Evolutionary conservation across 2,329 filamentous ascomycete genomes (phyloP).

Genomic region (Colletotrichum sojae): DNA sequence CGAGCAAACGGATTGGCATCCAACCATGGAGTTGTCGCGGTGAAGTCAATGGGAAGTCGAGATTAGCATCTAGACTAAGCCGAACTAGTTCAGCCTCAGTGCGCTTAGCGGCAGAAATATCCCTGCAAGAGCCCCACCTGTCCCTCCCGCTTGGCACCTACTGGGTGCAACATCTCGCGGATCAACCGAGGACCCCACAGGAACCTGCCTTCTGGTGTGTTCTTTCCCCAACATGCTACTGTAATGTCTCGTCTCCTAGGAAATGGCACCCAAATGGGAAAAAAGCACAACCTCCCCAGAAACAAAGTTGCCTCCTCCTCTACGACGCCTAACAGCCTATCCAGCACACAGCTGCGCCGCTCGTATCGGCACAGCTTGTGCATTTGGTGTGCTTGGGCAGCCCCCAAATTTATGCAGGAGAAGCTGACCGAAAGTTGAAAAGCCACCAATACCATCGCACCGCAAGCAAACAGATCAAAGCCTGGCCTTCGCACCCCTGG

Average conservation of each 20-base stretch:
- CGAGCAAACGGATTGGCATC: conserved; percentile 22
- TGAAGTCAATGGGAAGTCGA: conserved; percentile 31
- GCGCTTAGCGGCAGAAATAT: conserved; percentile 5
- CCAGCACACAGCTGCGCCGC: neutral
- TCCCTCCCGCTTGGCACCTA: neutral
- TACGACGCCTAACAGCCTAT: neutral
- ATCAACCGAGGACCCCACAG: neutral
- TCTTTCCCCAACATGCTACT: neutral
- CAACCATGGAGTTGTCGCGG: conserved; percentile 4
- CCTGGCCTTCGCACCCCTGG: neutral
- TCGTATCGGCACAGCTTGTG: conserved; percentile 17
- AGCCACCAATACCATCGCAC: conserved; percentile 26
- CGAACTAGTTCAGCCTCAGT: conserved; percentile 32
- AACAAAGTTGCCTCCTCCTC: no score
- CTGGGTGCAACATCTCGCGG: neutral
- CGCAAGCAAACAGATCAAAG: conserved; percentile 35
- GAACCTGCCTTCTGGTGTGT: neutral
- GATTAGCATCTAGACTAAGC: conserved; percentile 36
- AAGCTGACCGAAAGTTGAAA: conserved; percentile 25
- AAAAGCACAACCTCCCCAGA: no score
- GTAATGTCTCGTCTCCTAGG: neutral
- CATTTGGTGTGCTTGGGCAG: conserved; percentile 7
- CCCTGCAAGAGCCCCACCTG: conserved; percentile 3
- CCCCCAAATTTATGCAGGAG: conserved; percentile 6
- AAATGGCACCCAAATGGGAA: no score